Percentiles rank a stretch among this genome's conserved stretches.
Conservation (phyloP, 192 early-diverging fungal genomes). For the Coemansia sp. region DNA sequence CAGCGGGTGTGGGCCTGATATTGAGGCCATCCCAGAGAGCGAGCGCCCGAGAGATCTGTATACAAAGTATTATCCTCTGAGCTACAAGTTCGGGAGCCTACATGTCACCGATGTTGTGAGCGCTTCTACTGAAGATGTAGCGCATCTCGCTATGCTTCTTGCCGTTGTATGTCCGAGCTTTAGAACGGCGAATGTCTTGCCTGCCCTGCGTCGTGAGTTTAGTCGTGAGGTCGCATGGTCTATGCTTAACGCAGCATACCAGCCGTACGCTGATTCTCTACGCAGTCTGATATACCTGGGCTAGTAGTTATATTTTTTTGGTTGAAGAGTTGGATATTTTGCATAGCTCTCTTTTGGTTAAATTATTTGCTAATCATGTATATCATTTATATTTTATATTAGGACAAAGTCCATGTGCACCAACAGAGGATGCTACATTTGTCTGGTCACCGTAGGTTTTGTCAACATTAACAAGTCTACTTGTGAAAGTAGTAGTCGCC, state of each 20-base stretch:
- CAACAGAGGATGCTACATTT: too few species aligned
- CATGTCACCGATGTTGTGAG: not conserved
- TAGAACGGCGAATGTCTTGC: not conserved
- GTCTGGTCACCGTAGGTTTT: too few species aligned
- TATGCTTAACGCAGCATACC: not conserved
- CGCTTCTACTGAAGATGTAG: not conserved
- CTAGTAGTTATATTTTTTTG: not conserved
- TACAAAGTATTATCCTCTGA: constrained; percentile 1
- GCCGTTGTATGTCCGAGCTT: not conserved
- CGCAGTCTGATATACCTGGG: not conserved
- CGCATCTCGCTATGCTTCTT: not conserved
- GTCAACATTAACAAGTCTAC: too few species aligned
- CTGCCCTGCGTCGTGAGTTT: not conserved
- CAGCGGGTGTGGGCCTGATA: not conserved
- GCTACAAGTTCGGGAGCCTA: not conserved
- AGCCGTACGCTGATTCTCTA: not conserved
- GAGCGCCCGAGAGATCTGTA: not conserved
- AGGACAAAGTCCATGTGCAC: too few species aligned
- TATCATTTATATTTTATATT: too few species aligned
- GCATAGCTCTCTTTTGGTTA: not conserved
- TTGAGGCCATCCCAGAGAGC: not conserved
- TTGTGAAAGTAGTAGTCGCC: too few species aligned
- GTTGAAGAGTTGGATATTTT: not conserved
- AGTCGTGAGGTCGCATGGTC: not conserved
- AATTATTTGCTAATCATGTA: too few species aligned